phyloP scores from a whole-genome alignment of 2,329 filamentous ascomycete genomes.

The Aureobasidium namibiae region DNA sequence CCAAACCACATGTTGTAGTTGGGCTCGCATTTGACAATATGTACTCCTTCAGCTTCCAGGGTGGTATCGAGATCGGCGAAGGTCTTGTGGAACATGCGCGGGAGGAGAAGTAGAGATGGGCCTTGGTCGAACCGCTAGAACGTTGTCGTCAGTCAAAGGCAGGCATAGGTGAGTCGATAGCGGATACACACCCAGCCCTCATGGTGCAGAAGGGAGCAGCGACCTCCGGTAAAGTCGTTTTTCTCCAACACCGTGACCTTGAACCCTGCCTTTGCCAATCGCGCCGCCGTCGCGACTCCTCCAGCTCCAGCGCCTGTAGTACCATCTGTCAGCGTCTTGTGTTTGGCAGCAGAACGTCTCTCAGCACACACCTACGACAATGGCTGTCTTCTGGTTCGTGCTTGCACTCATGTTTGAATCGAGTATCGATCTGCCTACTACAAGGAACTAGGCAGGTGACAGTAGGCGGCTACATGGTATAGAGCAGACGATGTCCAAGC shows the following conservation, averaged over 20 bases:
- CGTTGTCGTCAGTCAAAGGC: neutral
- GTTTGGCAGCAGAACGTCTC: neutral
- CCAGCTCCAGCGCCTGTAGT: constrained; percentile 58
- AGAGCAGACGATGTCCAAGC: constrained; percentile 4
- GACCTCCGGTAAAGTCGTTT: constrained; percentile 62
- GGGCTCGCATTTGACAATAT: constrained; percentile 62
- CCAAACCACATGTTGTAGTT: constrained; percentile 71
- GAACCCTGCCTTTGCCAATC: constrained; percentile 62
- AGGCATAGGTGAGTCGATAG: neutral
- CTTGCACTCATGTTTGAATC: neutral
- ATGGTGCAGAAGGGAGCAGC: constrained; percentile 58
- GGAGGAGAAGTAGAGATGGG: constrained; percentile 63
- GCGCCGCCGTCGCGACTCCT: constrained; percentile 62
- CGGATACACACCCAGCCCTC: constrained; percentile 38
- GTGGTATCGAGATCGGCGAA: constrained; percentile 62
- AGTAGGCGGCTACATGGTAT: constrained; percentile 1
- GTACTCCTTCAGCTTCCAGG: constrained; percentile 56
- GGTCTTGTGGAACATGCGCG: constrained; percentile 60
- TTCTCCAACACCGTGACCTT: constrained; percentile 71
- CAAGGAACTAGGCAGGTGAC: neutral
- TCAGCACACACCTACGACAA: constrained; percentile 43
- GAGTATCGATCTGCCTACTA: neutral
- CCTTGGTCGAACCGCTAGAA: constrained; percentile 63
- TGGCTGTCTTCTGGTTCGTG: constrained; percentile 36
- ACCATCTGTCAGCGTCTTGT: constrained; percentile 8